Conservation (phyloP, 176 grass and related monocot species). For the Musa beccarii region DNA sequence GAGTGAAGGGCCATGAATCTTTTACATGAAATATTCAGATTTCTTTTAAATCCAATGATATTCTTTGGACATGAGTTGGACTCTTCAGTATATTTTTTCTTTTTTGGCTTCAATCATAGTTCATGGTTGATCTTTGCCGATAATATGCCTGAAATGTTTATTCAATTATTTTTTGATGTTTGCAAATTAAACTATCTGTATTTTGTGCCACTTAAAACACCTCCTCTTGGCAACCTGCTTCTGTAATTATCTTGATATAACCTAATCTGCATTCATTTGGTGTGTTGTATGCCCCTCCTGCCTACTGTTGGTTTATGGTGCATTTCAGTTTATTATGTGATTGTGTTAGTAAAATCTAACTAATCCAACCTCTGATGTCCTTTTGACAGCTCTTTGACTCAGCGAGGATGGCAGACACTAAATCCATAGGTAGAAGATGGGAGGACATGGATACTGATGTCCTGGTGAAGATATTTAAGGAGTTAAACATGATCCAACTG, state of each 20-base stretch:
- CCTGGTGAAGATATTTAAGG: conserved; percentile 93
- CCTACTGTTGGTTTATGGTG: not conserved
- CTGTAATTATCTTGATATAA: not conserved
- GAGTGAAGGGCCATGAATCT: not conserved
- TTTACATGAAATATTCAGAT: not conserved
- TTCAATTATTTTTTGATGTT: not conserved
- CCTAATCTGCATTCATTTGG: not conserved
- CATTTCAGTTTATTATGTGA: not conserved
- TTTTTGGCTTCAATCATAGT: not conserved
- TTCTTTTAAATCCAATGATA: not conserved
- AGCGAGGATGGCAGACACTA: conserved; percentile 58
- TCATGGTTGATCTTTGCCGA: not conserved
- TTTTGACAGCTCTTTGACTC: conserved; percentile 22
- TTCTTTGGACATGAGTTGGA: not conserved
- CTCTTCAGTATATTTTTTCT: not conserved
- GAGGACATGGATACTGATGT: conserved; percentile 99
- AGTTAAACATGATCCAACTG: conserved; percentile 81
- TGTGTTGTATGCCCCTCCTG: not conserved
- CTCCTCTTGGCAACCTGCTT: not conserved
- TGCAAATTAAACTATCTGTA: not conserved
- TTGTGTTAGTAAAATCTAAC: not conserved
- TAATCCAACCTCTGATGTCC: not conserved
- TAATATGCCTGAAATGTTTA: not conserved
- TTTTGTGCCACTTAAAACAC: not conserved
- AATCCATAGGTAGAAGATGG: conserved; percentile 75